Base-by-base conservation (phyloP, 148 eudicot species). In the Polygonum aviculare region DNA sequence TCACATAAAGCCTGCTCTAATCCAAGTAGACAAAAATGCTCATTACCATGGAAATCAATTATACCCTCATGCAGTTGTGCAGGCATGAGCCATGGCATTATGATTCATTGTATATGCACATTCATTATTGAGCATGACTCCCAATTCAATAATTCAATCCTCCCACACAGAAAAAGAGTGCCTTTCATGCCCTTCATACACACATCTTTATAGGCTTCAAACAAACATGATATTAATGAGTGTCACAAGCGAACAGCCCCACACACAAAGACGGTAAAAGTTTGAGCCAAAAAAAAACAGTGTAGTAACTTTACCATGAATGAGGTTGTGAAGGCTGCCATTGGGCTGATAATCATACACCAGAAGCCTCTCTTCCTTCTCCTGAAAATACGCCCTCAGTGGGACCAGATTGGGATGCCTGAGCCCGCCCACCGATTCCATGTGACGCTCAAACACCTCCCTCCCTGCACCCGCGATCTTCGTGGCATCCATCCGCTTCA, bases 271-370 rank as follows among this genome's bases (percentile, higher is more conserved):
- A 12, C 12, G 50, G 50, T 12, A 12, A 48, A 11, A 1, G 15
- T 11, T 2, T 48, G 50, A 48, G 7, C 5, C 9, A 44, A 44
- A 44, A 39, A 39, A 44, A 44, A 44, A 44, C 47, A 44, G 47
- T 44, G 3, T 18, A n/a, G n/a, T 18, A 33, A 44, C 52, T 72
- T 8, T 8, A 89, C 93, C 93, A 67, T 89, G 90, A 70, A 87
- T 87, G 77, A 89, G 88, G 39, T 86, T 82, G 75, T 74, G 83
- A 65, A 88, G 81, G 73, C 85, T 86, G 19, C 91, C 91, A 75
- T 88, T 88, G 48, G 90, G 79, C 77, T 89, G 93, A 76, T 89
- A 89, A 82, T 89, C 93, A 78, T 85, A 89, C 15, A 87, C 87
- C 70, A 89, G 72, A 22, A 89, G 81, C 86, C 90, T 77, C 59